Evolutionary conservation across 176 grass and related monocot genomes (phyloP).

Genomic region (Oryza australiensis): DNA sequence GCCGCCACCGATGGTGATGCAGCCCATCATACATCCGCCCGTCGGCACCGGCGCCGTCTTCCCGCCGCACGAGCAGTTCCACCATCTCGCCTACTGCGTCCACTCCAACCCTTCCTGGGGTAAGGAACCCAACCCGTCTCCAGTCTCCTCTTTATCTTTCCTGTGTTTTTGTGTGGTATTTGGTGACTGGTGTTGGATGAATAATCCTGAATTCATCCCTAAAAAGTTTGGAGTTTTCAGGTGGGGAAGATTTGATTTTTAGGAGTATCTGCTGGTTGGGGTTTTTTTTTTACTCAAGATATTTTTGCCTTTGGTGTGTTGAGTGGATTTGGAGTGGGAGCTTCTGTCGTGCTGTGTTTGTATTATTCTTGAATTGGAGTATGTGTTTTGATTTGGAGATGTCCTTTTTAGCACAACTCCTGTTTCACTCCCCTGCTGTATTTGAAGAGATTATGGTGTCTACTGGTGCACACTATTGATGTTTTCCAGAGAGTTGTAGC

Average conservation of each 20-base stretch:
- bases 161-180: background rate
- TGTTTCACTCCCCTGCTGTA: background rate
- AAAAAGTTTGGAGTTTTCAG: background rate
- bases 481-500: background rate
- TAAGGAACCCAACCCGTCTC: conserved; percentile 42
- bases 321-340: background rate
- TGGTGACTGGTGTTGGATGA: background rate
- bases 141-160: conserved; percentile 26
- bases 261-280: background rate
- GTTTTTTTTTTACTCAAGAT: background rate
- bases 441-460: conserved; percentile 13
- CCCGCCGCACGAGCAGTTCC: conserved; percentile 73
- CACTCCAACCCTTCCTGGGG: conserved; percentile 92
- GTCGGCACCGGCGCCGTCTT: conserved; percentile 47
- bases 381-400: background rate
- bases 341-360: background rate
- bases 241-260: background rate
- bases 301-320: background rate
- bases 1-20: conserved; percentile 41
- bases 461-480: background rate
- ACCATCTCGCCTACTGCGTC: conserved; percentile 80
- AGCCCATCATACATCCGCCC: conserved; percentile 24
- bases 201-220: background rate
- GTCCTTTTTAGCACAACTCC: background rate
- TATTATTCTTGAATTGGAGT: background rate